Evolutionary conservation across 2,329 filamentous ascomycete species (phyloP), one percentile per base, ranked within the genome.

Genomic region (Akanthomyces uredinophilus): DNA sequence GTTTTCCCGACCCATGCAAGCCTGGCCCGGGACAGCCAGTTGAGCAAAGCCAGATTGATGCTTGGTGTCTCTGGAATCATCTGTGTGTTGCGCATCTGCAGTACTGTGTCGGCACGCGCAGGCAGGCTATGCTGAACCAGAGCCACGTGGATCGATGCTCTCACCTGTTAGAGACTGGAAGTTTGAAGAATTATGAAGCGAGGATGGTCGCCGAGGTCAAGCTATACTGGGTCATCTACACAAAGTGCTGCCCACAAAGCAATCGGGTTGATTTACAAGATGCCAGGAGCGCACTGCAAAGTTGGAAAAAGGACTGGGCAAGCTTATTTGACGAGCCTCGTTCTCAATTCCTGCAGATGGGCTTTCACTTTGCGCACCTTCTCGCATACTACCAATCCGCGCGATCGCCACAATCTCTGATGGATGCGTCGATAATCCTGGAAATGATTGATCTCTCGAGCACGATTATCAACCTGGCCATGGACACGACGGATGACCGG

Each of bases 321-420:
- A 13, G 14, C 1, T 39, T 72, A 4, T 71, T 71, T 13, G 70
- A 69, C 6, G 60, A 70, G 46, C 68, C 69, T 2, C 66, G 70
- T 1, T 70, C 70, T 10, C 70, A 71, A 14, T 72, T 72, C 39
- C 64, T 72, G 0, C 69, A 71, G 43, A 70, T 72, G 66, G 70
- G 70, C 1, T 70, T 69, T 27, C 64, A 71, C 49, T 72, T 72
- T 39, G 68, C 69, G 5, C 64, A 70, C 13, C 66, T 71, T 0
- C 51, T 72, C 1, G 65, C 66, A 0, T 63, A 68, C 29, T 66
- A 65, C 7, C 70, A 69, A n/a, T 66, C 66, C 1, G 56, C 70
- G 1, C 69, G 66, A 32, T 63, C 65, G 1, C 62, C 65, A 0
- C 61, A 64, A 22, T 63, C 63, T 2, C 50, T 63, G 0, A 67